Evolutionary conservation across 2,329 filamentous ascomycete genomes (phyloP), one percentile per base, ranked within the genome.

Genomic region (Aureobasidium pullulans): DNA sequence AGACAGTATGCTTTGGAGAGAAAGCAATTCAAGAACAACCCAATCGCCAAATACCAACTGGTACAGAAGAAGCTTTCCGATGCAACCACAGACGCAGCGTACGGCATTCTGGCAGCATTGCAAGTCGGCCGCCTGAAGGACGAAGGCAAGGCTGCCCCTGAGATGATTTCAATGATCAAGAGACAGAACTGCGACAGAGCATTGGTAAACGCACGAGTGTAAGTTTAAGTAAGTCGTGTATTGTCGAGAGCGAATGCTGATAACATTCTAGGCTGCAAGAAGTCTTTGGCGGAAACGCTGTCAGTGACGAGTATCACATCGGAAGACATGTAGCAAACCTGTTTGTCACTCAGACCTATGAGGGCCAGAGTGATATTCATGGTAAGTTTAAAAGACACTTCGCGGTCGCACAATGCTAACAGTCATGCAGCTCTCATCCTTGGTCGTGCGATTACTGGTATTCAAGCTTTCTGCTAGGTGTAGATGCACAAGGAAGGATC

Each of bases 151-250:
- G 85, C 83, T 28, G 86, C 88, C 2, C 92, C 94, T 6, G 94
- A 99, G 78, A 97, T 97, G 93, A 96, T 99, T 68, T 85, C 82
- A 8, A 87, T 99, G 89, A 86, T 97, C 71, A 99, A 99, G 82
- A 82, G 94, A 66, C 92, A 97, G 77, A 99, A 99, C 75, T 99
- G 94, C 74, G 94, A 99, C 75, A 80, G 87, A 56, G 94, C 94
- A 15, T 77, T 99, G 67, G 77, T 83, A 32, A 91, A 93, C 65
- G 85, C 91, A 19, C 82, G 94, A 65, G 78, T 81, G 70, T 83
- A 75, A 69, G 81, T 74, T 16, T 16, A 11, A 8, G 19, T 9
- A 8, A 6, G 23, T n/a, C 13, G 9, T 19, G n/a, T 5, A 23
- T 15, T 43, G 6, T 16, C 4, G n/a, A 15, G 52, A 36, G 31